Base-by-base conservation (phyloP, 495 filamentous ascomycete species). In the Sphaerosporella brunnea region DNA sequence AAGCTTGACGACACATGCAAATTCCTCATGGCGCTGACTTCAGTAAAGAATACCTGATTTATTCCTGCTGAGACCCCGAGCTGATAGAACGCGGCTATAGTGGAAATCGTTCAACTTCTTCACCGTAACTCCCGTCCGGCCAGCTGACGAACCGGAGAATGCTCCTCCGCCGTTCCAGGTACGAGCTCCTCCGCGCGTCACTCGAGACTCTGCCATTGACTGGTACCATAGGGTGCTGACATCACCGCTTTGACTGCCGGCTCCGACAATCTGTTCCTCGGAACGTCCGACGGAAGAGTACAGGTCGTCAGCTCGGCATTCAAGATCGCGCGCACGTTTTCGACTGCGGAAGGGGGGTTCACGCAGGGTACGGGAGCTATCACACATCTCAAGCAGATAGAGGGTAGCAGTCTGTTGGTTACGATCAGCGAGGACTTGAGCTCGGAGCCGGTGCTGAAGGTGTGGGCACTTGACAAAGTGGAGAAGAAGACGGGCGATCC, bases 61-160 rank as follows among this genome's bases (percentile, higher is more conserved):
- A 15, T 15, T 18, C 13, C 4, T 21, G 15, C 11, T n/a, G 10
- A 35, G 28, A 4, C 21, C 9, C 43, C 9, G 18, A 23, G 28
- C 43, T 46, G 43, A 36, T 23, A 24, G 23, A 18, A 37, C 35
- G 18, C 2, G 13, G 4, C 23, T 13, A 25, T 26, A 97, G 87
- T 95, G 92, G 90, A 93, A 93, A 82, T 77, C 82, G 45, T 96
- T 97, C 70, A 86, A 90, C 73, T 96, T 97, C 77, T 93, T 97
- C 71, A 86, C 94, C 63, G 84, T 93, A 62, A 75, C 78, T 51
- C 77, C 79, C 55, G 78, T 96, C 64, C 79, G 80, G 62, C 72
- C 82, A 49, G 69, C 80, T 45, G 81, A 86, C 62, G 80, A 82
- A 54, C 51, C 53, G n/a, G 71, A 73, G 48, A 74, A 54, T 23